These are phyloP conservation scores for Rhododendron griersonianum DNA, from an alignment of 148 eudicot genomes.

Conservation along the genomic window DNA sequence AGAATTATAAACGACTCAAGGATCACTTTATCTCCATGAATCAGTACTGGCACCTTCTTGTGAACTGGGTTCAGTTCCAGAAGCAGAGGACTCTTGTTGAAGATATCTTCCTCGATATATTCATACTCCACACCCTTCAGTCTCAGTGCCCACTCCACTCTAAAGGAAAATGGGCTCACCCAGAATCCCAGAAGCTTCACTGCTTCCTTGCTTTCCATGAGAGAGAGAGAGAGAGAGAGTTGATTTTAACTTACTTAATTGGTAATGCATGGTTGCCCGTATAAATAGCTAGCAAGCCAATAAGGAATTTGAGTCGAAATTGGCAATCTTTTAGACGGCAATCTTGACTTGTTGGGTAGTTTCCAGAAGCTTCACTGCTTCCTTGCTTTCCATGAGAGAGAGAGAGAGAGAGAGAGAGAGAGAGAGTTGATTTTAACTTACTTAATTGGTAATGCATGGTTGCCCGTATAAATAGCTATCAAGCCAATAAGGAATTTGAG, in stretches of 20 bases:
- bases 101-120: constrained; percentile 24
- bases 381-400: constrained; percentile 1
- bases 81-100: constrained; percentile 3
- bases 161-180: constrained; percentile 14
- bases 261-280: background rate
- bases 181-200: constrained; percentile 21
- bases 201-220: background rate
- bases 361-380: constrained; percentile 13
- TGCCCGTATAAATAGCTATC: background rate
- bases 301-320: background rate
- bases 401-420: background rate
- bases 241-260: background rate
- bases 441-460: background rate
- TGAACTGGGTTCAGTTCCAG: background rate
- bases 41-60: background rate
- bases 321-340: background rate
- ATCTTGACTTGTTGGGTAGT: background rate
- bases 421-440: background rate
- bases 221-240: background rate
- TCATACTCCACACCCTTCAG: constrained; percentile 21
- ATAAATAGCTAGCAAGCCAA: background rate
- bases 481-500: background rate
- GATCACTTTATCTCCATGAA: constrained; percentile 13
- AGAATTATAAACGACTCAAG: constrained; percentile 10
- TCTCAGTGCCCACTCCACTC: constrained; percentile 2